Base-by-base conservation (phyloP, 352 stramenopile genomes). In the Thalassiosira mediterranea region DNA sequence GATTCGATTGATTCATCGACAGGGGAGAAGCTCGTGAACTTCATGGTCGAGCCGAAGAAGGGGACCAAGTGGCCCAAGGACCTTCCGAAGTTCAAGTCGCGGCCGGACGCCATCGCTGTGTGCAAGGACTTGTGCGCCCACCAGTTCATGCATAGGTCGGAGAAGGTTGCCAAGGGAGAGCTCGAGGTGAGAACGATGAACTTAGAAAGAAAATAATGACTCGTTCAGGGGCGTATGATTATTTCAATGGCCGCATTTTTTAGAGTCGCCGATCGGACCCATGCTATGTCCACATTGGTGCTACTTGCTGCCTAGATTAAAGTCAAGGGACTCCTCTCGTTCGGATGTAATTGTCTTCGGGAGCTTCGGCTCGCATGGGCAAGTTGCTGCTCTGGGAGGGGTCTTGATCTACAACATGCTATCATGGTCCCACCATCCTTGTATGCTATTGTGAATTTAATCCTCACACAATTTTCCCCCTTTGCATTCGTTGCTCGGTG, bases 1-100 rank as follows among this genome's bases (percentile, higher is more conserved):
- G n/a, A n/a, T n/a, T 31, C 34, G 11, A 17, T 13, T 54, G 13
- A 13, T 54, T 26, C 46, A 54, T 26, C 13, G 10, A 54, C 61
- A 95, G 90, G 90, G 49, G 88, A 93, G 68, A 92, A 93, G 65
- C 71, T 94, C 2, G 83, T 94, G 32, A 93, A 92, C 69, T 93
- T 92, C 64, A 54, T 95, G 34, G 68, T 91, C 0, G 90, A 95
- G 74, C 88, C 85, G 23, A 93, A 94, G 61, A 93, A 91, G 60
- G 88, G 88, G 53, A 88, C 81, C 5, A 92, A 92, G 66, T 95
- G 88, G 90, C 89, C 89, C 4, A 88, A 81, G 29, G 85, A 91
- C 21, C 72, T 94, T 34, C 88, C 89, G n/a, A 79, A 76, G 72
- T 93, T 94, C 54, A 80, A 82, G 44, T 84, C 79, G 44, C 68